A percentile compares a stretch with the other conserved stretches of the same genome.
Evolutionary conservation across 768 basidiomycete genomes (phyloP).

Genomic region (Boletellus emodensis): DNA sequence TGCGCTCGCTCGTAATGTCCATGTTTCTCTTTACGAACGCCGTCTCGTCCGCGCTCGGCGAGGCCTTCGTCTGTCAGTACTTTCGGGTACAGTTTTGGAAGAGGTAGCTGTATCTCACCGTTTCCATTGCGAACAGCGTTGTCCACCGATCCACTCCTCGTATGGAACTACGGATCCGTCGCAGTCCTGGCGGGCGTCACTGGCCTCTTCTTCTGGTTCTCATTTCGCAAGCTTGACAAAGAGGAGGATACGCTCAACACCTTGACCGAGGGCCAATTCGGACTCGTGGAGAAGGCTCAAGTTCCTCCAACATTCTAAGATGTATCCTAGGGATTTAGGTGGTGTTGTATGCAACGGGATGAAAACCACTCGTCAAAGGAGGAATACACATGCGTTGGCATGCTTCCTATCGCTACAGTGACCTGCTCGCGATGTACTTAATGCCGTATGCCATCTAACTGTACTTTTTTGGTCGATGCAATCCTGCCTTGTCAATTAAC

Average conservation of each 20-base stretch:
- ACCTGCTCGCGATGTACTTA: background rate
- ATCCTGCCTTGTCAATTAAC: too few species aligned
- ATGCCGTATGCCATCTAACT: background rate
- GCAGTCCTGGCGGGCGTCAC: slow-evolving; percentile 49
- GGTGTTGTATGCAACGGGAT: background rate
- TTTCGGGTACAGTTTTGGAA: background rate
- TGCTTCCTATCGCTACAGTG: background rate
- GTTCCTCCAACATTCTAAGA: background rate
- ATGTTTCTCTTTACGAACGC: slow-evolving; percentile 59
- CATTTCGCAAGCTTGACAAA: slow-evolving; percentile 52
- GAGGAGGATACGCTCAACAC: slow-evolving; percentile 64
- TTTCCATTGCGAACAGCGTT: slow-evolving; percentile 38
- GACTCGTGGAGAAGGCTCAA: background rate
- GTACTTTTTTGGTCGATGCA: too few species aligned
- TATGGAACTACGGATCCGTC: slow-evolving; percentile 71
- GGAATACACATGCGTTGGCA: background rate
- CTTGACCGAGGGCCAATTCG: slow-evolving; percentile 38
- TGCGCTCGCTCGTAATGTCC: slow-evolving; percentile 83
- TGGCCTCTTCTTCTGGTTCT: slow-evolving; percentile 52
- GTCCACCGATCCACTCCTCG: slow-evolving; percentile 64
- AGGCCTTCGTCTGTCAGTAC: slow-evolving; percentile 65
- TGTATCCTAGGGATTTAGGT: background rate
- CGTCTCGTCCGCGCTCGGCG: slow-evolving; percentile 57
- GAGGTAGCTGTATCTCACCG: slow-evolving; percentile 1
- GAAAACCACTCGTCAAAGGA: background rate